phyloP scores from a whole-genome alignment of 345 rosid species.

The Boechera stricta region DNA sequence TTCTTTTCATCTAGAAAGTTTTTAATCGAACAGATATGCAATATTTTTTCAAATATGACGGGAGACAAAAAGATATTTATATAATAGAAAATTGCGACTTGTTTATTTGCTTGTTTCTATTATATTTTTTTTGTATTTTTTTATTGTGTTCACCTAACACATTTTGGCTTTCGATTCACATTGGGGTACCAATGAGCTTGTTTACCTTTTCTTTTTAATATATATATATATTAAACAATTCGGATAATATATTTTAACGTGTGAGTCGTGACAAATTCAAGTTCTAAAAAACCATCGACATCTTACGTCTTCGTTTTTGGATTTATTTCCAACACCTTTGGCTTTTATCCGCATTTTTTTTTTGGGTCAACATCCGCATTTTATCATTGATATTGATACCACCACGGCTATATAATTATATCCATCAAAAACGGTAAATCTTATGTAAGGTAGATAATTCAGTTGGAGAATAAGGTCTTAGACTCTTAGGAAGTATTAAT shows the following conservation, averaged over 20 bases:
- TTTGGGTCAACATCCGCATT: not conserved
- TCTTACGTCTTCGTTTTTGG: conserved; percentile 36
- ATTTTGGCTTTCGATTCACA: conserved; percentile 38
- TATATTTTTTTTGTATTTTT: not conserved
- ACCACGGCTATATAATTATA: not conserved
- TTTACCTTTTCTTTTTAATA: conserved; percentile 28
- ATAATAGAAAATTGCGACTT: conserved; percentile 31
- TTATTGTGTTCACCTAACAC: conserved; percentile 46
- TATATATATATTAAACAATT: conserved; percentile 26
- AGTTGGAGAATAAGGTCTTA: not conserved
- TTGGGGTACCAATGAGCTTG: conserved; percentile 36
- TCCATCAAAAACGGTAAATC: not conserved
- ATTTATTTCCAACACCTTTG: conserved; percentile 33
- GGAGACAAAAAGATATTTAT: conserved; percentile 29
- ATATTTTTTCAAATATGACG: conserved; percentile 44
- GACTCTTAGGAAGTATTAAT: not conserved
- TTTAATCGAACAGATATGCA: not conserved
- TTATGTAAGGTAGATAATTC: not conserved
- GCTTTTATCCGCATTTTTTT: conserved; percentile 12
- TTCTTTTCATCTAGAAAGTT: conserved; percentile 31
- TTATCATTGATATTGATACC: not conserved
- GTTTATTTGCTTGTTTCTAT: conserved; percentile 22
- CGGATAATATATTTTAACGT: conserved; percentile 26
- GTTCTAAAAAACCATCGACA: conserved; percentile 34
- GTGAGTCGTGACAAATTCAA: conserved; percentile 37